A percentile compares a stretch with the other conserved stretches of the same genome.
Conservation (phyloP, 2,329 filamentous ascomycete species). For the Cladorrhinum sp. region DNA sequence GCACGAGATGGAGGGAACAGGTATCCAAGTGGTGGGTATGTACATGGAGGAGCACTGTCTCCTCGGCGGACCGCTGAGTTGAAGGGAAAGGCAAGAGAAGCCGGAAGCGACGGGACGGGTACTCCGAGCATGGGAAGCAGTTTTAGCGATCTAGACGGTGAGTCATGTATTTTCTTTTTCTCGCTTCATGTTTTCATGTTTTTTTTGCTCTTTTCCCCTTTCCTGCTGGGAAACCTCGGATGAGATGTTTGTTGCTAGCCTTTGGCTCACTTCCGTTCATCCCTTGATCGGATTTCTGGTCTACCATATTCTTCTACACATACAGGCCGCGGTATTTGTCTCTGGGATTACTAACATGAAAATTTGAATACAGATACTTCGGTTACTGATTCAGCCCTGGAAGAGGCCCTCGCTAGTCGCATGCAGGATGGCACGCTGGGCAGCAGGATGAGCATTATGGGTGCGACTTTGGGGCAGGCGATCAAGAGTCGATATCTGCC, state of each 20-base stretch:
- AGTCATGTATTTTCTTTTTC: constrained; percentile 17
- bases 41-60: constrained; percentile 40
- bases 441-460: constrained; percentile 65
- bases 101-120: constrained; percentile 68
- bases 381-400: constrained; percentile 75
- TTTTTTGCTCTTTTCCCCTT: background rate
- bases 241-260: no score
- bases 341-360: constrained; percentile 5
- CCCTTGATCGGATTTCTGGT: no score
- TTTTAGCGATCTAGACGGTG: constrained; percentile 80
- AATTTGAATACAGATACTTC: constrained; percentile 60
- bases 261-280: background rate
- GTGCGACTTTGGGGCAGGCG: constrained; percentile 63
- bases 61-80: constrained; percentile 60
- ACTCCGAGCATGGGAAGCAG: constrained; percentile 81
- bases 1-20: constrained; percentile 9
- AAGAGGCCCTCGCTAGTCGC: constrained; percentile 72
- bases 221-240: no score
- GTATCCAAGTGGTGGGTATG: constrained; percentile 26
- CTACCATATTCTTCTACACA: no score
- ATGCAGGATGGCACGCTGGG: constrained; percentile 61
- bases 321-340: no score
- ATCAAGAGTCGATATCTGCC: constrained; percentile 60
- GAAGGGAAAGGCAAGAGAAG: constrained; percentile 52
- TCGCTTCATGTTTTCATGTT: background rate